Evolutionary conservation across 108 stramenopile genomes (phyloP), one percentile per base, ranked within the genome.

Genomic region (Skeletonema costatum): DNA sequence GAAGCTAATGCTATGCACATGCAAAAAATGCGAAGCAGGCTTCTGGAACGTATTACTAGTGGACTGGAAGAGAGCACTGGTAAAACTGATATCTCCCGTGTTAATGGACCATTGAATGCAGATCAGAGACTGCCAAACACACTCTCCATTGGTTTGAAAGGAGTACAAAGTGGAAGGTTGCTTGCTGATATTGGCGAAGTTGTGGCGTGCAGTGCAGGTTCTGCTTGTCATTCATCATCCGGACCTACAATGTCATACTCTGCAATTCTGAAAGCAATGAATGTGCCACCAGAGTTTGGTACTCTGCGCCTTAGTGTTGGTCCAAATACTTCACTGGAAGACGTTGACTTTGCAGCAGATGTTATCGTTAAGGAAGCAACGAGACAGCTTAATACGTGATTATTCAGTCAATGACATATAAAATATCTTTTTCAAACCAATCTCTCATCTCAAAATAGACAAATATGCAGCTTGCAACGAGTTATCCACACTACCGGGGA

Each of bases 221-320:
- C 97, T 17, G 93, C 97, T 8, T 98, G 98, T 80, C 96, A 98
- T 72, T 85, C 87, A 44, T 67, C 72, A 38, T 67, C 76, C 60
- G 70, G 70, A 9, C 63, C 82, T 13, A 71, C 96, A 10, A 30
- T 17, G 60, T 76, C 68, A 32, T 76, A 82, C 50, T 95, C 93
- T 12, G 71, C 89, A 32, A 92, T 99, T 2, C 82, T 99, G 60
- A 64, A 68, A 66, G 98, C 98, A 38, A 97, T 98, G 96, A 71
- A 88, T 62, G 92, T 98, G 0, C 89, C 88, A 2, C 60, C 71
- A 29, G 85, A 89, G 31, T 87, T 80, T 5, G 97, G 99, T 19
- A 99, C 99, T 0, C 51, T 99, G 48, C 82, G 99, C 33, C 79
- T 98, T 64, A 93, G 91, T 64, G 86, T 98, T n/a, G 98, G 98